Evolutionary conservation across 2,329 filamentous ascomycete species (phyloP), one percentile per base, ranked within the genome.

Genomic region (Domatiomyces catenatus): DNA sequence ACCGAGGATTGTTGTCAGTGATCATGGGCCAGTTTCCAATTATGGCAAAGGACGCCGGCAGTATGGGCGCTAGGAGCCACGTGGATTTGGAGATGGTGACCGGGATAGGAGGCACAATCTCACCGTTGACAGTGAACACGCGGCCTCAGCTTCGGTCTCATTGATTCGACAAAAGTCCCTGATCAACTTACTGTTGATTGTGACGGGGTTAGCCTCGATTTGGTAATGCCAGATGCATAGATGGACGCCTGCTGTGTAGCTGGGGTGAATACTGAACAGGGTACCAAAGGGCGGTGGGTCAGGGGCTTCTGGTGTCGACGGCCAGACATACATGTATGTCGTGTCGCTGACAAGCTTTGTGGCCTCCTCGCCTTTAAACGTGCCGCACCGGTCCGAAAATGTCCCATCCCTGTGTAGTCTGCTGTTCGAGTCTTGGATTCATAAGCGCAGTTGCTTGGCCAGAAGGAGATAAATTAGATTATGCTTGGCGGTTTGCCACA

Each of bases 361-460:
- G 0, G 75, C 77, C 56, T 81, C 76, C 57, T 80, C 77, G 0
- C 69, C 72, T 56, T 73, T 73, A 68, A 81, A 81, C 8, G 70
- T 74, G 44, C 68, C 63, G 75, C 51, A 81, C 79, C 1, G 78
- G 78, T 0, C 79, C 78, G 54, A 81, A 81, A 7, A 81, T 74
- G 6, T 39, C 58, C 81, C 77, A 62, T 81, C 77, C 15, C 72
- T 71, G 66, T 75, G 78, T 56, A 81, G 77, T 48, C 68, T 73
- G 74, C 78, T 79, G 56, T 69, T 60, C 51, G 76, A 70, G 54
- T 71, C 22, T 76, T 28, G 79, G 75, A 50, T 76, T 66, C 7
- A 72, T 73, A 64, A 80, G 78, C 54, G 80, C 69, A 4, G 77
- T 80, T 0, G 77, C 77, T 47, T 70, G 63, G 51, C 84, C 75